Evolutionary conservation across 2,329 filamentous ascomycete species (phyloP), one percentile per base, ranked within the genome.

Genomic region (Decorospora gaudefroyi): DNA sequence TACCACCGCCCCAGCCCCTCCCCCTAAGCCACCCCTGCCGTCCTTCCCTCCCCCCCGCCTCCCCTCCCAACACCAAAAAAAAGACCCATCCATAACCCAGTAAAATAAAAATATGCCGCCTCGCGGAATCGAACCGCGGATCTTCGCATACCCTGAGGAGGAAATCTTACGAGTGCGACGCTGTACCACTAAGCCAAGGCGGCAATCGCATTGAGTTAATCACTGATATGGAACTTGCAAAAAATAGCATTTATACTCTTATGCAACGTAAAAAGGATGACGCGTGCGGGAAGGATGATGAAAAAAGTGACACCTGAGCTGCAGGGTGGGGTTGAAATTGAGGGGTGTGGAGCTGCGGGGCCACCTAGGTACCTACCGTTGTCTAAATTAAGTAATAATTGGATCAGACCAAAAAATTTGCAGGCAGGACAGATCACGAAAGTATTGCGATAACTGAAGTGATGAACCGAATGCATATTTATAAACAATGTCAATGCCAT

Each of bases 151-250:
- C 46, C 46, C 16, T 33, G 22, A 4, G 15, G 9, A 31, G 32
- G 11, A 21, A 15, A n/a, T n/a, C n/a, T n/a, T 49, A 49, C 46
- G 46, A 49, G 46, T 49, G 46, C 36, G 46, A 49, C 46, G 46
- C 46, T 49, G 46, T 49, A 49, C 46, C 46, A 38, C 46, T 49
- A 49, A 49, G 46, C 46, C 46, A 49, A 49, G 37, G 34, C 40
- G 29, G 33, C 34, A 29, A 36, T 29, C 8, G 15, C 25, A 36
- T 42, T 32, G 18, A 22, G 27, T 33, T 11, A 16, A 28, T 19
- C 32, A 7, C 25, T 32, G 12, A 32, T 34, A 33, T 21, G 33
- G 4, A 11, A 12, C 15, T 12, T 17, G 3, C 18, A 25, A 19
- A 16, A 22, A 10, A 31, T 22, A 22, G 17, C 10, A 11, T 23